These are phyloP conservation scores for Dalechampia spathulata DNA, from an alignment of 441 rosid species.

Conservation along the genomic window DNA sequence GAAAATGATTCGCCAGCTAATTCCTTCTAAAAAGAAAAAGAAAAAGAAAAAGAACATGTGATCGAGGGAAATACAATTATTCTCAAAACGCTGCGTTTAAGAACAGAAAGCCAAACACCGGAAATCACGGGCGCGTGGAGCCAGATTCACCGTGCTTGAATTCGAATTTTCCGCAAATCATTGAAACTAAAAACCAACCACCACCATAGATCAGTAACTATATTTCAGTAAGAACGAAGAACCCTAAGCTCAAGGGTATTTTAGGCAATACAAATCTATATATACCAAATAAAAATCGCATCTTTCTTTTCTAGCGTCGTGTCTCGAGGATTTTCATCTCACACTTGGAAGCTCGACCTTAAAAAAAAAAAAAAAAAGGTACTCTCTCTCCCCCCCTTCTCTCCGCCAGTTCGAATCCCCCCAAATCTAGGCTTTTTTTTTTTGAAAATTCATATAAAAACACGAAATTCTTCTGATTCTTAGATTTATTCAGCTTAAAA, in stretches of 20 bases:
- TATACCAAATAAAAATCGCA: neutral
- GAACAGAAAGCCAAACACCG: neutral
- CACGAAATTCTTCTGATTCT: neutral
- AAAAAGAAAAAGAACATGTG: too few species aligned
- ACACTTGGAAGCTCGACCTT: slow-evolving; percentile 11
- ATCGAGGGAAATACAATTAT: too few species aligned
- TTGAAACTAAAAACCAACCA: neutral
- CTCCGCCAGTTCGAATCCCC: slow-evolving; percentile 29
- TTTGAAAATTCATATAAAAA: too few species aligned
- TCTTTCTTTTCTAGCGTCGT: neutral
- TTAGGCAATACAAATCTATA: slow-evolving; percentile 10
- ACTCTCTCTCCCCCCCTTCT: slow-evolving; percentile 15
- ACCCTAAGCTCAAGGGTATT: slow-evolving; percentile 10
- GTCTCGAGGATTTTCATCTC: slow-evolving; percentile 19
- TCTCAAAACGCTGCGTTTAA: neutral
- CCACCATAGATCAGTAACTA: slow-evolving; percentile 6
- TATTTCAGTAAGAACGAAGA: neutral
- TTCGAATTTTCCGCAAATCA: neutral
- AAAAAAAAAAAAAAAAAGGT: slow-evolving; percentile 17
- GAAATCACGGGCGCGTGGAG: neutral
- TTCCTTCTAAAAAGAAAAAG: too few species aligned
- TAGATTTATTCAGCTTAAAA: neutral
- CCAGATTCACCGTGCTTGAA: too few species aligned
- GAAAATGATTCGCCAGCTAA: slow-evolving; percentile 20
- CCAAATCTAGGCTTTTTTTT: slow-evolving; percentile 37